Conservation (phyloP, 495 filamentous ascomycete genomes). For the Aspergillus incahuasiensis region DNA sequence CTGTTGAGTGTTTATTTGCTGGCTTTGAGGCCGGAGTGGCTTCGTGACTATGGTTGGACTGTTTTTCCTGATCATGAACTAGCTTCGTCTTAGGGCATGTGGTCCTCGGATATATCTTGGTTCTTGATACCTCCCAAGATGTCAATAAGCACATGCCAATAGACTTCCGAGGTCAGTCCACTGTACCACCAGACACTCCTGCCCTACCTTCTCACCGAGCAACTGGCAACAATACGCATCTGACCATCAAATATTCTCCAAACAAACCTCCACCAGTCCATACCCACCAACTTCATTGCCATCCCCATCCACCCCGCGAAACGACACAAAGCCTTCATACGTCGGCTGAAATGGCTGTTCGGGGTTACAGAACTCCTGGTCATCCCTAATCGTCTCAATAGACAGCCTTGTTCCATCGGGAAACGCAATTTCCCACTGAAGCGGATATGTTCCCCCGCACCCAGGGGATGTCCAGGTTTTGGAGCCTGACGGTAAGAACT, state of each 20-base stretch:
- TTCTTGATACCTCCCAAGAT: neutral
- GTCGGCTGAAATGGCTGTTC: neutral
- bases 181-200: no score
- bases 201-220: no score
- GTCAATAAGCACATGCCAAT: neutral
- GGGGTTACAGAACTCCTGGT: neutral
- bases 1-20: no score
- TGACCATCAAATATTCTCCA: neutral
- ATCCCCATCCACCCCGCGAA: neutral
- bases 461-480: neutral
- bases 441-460: neutral
- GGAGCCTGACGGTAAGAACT: neutral
- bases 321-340: neutral
- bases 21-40: no score
- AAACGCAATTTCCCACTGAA: neutral
- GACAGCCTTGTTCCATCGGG: neutral
- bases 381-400: neutral
- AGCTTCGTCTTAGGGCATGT: neutral
- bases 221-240: no score
- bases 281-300: neutral
- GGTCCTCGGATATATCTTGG: neutral
- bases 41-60: neutral
- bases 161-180: neutral
- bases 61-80: no score
- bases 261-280: neutral